Evolutionary conservation across 352 stramenopile species (phyloP).

Genomic region (Lagenidium sp.): DNA sequence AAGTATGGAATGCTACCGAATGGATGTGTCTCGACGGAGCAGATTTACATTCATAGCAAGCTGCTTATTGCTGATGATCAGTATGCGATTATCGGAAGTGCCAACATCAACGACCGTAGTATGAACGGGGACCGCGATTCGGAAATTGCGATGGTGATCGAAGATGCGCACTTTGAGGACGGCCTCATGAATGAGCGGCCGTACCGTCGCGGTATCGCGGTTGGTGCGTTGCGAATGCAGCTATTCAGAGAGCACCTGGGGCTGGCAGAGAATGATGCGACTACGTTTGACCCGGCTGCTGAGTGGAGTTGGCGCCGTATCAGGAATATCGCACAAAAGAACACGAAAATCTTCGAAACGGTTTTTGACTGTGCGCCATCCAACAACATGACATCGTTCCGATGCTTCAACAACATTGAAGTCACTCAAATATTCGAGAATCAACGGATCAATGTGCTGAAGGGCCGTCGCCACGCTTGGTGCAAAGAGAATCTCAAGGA

Average conservation of each 20-base stretch:
- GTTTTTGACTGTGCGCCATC: conserved; percentile 83
- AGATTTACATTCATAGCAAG: conserved; percentile 93
- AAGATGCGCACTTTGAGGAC: conserved; percentile 76
- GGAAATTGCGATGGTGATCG: conserved; percentile 78
- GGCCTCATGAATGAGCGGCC: conserved; percentile 67
- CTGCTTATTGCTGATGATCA: conserved; percentile 88
- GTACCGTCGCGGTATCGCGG: conserved; percentile 50
- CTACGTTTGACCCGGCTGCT: conserved; percentile 39
- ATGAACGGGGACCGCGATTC: conserved; percentile 89
- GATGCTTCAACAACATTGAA: conserved; percentile 66
- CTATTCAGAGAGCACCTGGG: conserved; percentile 80
- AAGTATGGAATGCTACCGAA: conserved; percentile 81
- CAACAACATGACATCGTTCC: conserved; percentile 71
- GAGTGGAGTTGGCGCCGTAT: conserved; percentile 65
- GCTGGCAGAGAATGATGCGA: conserved; percentile 43
- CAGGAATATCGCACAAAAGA: conserved; percentile 35
- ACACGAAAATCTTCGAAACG: conserved; percentile 72
- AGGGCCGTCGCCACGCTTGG: conserved; percentile 59
- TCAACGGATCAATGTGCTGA: conserved; percentile 78
- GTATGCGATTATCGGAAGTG: conserved; percentile 87
- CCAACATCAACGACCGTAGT: conserved; percentile 95
- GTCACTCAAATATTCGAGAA: conserved; percentile 85
- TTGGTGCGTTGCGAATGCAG: conserved; percentile 60
- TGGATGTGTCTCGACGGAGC: conserved; percentile 68
- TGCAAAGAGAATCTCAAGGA: conserved; percentile 70